phyloP scores from a whole-genome alignment of 371 early-diverging fungal genomes.

The Mucor racemosus region DNA sequence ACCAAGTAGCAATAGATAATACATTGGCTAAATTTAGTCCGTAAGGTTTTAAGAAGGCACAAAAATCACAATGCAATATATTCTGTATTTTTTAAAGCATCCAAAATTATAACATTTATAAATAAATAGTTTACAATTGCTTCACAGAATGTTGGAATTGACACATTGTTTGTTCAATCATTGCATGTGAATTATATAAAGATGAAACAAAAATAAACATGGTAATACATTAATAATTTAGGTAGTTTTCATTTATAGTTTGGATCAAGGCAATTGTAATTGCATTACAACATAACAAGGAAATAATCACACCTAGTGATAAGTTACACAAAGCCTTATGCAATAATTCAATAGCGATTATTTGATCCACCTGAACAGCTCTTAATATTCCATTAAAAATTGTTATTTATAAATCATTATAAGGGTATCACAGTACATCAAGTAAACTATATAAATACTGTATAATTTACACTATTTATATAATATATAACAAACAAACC shows the following conservation, averaged over 20 bases:
- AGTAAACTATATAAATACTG: not conserved
- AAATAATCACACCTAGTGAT: not conserved
- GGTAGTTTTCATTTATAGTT: not conserved
- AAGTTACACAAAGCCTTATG: not conserved
- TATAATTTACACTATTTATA: not conserved
- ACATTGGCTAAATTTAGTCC: not conserved
- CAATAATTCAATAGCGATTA: no score
- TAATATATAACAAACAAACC: not conserved
- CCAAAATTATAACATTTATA: no score
- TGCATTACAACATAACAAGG: not conserved
- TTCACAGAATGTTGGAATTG: not conserved
- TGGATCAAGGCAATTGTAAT: not conserved
- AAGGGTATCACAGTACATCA: not conserved
- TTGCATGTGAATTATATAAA: not conserved
- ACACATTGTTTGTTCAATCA: not conserved
- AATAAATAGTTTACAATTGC: not conserved
- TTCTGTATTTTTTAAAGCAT: no score
- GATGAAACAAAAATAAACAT: not conserved
- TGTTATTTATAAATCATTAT: not conserved
- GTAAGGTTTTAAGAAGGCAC: no score
- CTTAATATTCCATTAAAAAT: not conserved
- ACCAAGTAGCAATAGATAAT: not conserved
- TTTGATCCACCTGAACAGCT: not conserved
- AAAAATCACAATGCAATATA: no score
- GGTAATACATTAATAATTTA: not conserved